Evolutionary conservation across 352 stramenopile genomes (phyloP).

Genomic region (Pythium pyrilobum): DNA sequence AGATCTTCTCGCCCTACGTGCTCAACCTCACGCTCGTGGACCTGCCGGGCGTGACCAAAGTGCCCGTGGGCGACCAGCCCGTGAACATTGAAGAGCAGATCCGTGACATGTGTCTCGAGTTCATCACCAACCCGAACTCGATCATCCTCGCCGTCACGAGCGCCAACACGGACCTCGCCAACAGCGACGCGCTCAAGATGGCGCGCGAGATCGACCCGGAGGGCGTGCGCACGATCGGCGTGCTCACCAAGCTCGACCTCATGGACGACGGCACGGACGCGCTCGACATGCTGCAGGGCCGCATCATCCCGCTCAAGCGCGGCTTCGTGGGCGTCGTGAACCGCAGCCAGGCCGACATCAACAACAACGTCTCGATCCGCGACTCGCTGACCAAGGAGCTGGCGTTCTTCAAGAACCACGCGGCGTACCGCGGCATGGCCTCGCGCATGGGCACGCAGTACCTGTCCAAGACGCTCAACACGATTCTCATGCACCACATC

Average conservation of each 20-base stretch:
- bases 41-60: conserved; percentile 97
- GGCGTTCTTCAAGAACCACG: conserved; percentile 97
- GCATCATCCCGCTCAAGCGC: conserved; percentile 95
- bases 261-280: conserved; percentile 99
- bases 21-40: conserved; percentile 99
- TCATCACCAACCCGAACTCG: conserved; percentile 98
- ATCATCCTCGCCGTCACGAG: conserved; percentile 99
- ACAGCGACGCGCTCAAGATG: conserved; percentile 98
- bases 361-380: conserved; percentile 93
- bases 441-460: conserved; percentile 96
- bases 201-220: conserved; percentile 90
- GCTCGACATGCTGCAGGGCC: conserved; percentile 94
- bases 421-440: conserved; percentile 90
- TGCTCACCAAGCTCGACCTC: conserved; percentile 99
- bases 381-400: conserved; percentile 95
- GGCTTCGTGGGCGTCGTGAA: conserved; percentile 99
- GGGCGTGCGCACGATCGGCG: conserved; percentile 97
- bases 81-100: conserved; percentile 99
- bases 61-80: conserved; percentile 98
- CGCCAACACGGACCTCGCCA: conserved; percentile 99
- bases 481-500: conserved; percentile 99
- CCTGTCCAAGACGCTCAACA: conserved; percentile 96
- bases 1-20: conserved; percentile 97
- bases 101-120: conserved; percentile 97
- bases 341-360: conserved; percentile 98